Base-by-base conservation (phyloP, 257 asterid species). In the Linderniella brevidens region DNA sequence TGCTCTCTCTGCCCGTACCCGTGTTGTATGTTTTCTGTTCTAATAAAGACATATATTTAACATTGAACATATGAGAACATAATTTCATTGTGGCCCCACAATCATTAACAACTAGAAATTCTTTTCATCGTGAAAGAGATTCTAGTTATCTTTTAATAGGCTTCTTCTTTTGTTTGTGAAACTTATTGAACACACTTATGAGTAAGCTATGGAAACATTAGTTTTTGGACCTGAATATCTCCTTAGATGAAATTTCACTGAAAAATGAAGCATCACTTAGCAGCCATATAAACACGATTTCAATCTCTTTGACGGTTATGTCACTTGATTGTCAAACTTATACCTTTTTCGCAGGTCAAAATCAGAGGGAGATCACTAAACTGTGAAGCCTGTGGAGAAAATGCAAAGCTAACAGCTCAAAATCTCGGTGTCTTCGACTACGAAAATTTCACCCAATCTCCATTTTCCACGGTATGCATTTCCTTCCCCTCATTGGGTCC, bases 361-460 rank as follows among this genome's bases (percentile, higher is more conserved):
- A 61, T 86, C 48, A 70, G 96, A 65, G 96, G 92, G 62, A 82
- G 77, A 69, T 72, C 92, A 19, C 57, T 56, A 61, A 79, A 76
- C 13, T 86, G 94, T 46, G 70, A 70, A 68, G 86, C 79, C 52
- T 86, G 96, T 58, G 92, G 92, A 47, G 92, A 82, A 57, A 58
- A 59, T 54, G 58, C 81, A 40, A 35, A 64, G 47, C 37, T 80
- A 58, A 73, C 79, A 8, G 68, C 63, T 49, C 51, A 73, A 58
- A 62, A 60, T 50, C 78, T 84, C 52, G 46, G 46, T 35, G 52
- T 64, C 54, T 74, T 81, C 8, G 86, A 86, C 66, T 86, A 86
- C 38, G 96, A 69, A 68, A 62, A 61, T 12, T 87, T 87, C 61
- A 87, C 97, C 49, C 74, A 76, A 46, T 60, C 82, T 49, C 77